Evolutionary conservation across 139 green algal genomes (phyloP).

Genomic region (Yamagishiella unicocca): DNA sequence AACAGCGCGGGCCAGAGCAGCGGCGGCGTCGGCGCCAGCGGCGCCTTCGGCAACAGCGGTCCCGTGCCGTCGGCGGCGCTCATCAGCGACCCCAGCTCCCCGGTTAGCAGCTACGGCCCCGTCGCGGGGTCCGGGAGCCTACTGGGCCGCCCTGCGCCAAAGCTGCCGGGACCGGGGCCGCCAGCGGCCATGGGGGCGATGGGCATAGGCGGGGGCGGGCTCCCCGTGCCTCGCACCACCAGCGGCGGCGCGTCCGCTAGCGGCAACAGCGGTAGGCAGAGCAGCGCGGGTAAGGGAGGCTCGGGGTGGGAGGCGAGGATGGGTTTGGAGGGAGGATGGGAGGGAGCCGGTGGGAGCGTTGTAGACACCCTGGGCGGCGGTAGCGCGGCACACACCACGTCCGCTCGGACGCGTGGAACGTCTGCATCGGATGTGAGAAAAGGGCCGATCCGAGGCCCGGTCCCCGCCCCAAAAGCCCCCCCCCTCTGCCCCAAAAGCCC

Average conservation of each 20-base stretch:
- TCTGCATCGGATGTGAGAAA: no score
- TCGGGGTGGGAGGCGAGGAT: background rate
- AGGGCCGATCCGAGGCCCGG: no score
- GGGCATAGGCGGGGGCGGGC: background rate
- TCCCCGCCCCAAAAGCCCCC: no score
- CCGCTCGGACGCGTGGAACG: no score
- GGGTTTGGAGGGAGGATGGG: no score
- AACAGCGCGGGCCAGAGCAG: background rate
- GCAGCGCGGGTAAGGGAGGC: slow-evolving; percentile 3
- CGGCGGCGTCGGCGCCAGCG: background rate
- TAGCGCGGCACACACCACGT: no score
- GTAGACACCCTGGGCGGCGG: no score
- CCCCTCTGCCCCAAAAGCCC: no score
- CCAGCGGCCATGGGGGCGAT: background rate
- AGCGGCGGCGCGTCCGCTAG: slow-evolving; percentile 1
- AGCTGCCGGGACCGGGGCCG: background rate
- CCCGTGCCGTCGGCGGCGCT: background rate
- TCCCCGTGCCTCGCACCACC: background rate
- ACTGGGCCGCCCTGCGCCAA: background rate
- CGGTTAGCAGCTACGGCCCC: background rate
- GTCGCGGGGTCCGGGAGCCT: background rate
- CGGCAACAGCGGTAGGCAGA: slow-evolving; percentile 1
- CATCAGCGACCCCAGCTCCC: slow-evolving; percentile 23
- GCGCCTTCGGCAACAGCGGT: background rate
- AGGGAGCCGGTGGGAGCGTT: no score